Evolutionary conservation across 2,329 filamentous ascomycete species (phyloP), one percentile per base, ranked within the genome.

Genomic region (Cytospora leucostoma): DNA sequence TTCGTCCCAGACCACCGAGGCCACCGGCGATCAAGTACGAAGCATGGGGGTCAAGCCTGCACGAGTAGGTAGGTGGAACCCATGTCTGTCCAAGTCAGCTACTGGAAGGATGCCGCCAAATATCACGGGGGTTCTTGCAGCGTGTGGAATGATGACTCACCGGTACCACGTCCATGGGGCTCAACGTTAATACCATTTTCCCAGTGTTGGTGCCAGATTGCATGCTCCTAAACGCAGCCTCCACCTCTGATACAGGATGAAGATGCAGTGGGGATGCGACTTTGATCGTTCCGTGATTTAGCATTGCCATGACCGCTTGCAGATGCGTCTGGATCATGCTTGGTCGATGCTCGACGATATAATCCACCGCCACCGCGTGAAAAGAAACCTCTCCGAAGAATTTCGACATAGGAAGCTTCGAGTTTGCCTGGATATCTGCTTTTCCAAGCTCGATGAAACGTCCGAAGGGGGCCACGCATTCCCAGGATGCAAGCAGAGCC

Each of bases 401-500:
- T 11, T 61, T 51, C 7, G 49, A 55, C 75, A 79, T 78, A n/a
- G 74, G 73, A 19, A 79, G 67, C 11, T 69, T 66, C 19, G 68
- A 69, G 52, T 77, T 74, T 52, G 72, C 70, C 8, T 67, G 51
- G 17, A 61, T 4, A 47, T 61, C 59, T 4, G 51, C 51, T 32
- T 61, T 61, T 10, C 59, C 59, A 52, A 61, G 37, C 40, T 61
- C 59, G 11, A 61, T 21, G 15, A 61, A 27, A 15, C 17, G 10
- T 2, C 61, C 61, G 38, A 62, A 62, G 32, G 51, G 13, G 12
- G 62, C 62, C 1, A 64, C 38, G 15, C 56, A 56, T 6, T 19
- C 35, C 56, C 62, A 64, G 8, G 62, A 59, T 2, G 27, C 40
- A 27, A 51, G 38, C 21, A 64, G 19, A 10, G 60, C 44, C 13